Evolutionary conservation across 2,329 filamentous ascomycete genomes (phyloP).

Genomic region (Trichoderma afroharzianum): DNA sequence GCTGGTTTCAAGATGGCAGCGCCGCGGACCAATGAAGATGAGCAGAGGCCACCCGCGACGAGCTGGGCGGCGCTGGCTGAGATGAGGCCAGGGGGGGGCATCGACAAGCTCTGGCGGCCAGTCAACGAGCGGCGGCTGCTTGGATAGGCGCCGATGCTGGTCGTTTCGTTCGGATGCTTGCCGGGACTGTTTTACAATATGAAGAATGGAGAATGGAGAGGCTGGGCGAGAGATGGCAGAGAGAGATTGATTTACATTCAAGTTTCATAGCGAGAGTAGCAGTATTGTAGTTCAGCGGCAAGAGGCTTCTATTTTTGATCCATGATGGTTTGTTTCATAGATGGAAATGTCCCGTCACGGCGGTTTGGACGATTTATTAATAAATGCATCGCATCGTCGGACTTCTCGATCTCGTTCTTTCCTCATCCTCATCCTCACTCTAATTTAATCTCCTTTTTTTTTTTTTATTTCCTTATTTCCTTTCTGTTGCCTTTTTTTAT

Average conservation of each 20-base stretch:
- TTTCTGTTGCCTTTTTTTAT: not conserved
- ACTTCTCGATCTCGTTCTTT: not conserved
- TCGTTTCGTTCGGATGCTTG: conserved; percentile 2
- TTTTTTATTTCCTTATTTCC: not conserved
- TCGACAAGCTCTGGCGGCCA: not conserved
- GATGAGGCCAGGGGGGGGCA: not conserved
- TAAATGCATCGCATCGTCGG: not conserved
- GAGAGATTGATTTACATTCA: not conserved
- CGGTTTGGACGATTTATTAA: not conserved
- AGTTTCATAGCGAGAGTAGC: not conserved
- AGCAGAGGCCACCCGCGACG: not conserved
- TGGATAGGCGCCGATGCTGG: not conserved
- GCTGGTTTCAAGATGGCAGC: conserved; percentile 15
- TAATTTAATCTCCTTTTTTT: not conserved
- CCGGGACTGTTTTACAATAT: not conserved
- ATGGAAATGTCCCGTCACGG: not conserved
- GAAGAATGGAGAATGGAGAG: not conserved
- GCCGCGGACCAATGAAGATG: conserved; percentile 9
- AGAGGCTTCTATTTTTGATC: not conserved
- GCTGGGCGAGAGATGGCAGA: not conserved
- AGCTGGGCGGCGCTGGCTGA: not conserved
- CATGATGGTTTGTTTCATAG: conserved; percentile 7
- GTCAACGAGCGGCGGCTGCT: not conserved
- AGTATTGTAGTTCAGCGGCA: not conserved
- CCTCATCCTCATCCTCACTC: conserved; percentile 6